Evolutionary conservation across 2,329 filamentous ascomycete species (phyloP).

Genomic region (Diplodia seriata): DNA sequence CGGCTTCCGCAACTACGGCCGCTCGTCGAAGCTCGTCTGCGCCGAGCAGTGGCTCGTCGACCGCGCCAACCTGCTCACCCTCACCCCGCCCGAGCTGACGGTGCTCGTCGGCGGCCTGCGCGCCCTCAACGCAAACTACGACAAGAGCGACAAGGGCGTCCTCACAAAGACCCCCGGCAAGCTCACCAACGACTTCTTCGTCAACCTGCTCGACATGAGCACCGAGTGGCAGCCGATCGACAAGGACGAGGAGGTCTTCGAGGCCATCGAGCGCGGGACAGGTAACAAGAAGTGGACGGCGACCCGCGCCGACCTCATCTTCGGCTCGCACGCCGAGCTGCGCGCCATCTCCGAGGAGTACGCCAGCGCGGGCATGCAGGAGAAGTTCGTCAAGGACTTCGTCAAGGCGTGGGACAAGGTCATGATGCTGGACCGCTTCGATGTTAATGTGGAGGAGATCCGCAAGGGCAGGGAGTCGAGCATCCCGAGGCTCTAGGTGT

Average conservation of each 20-base stretch:
- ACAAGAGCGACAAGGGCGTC: slow-evolving; percentile 71
- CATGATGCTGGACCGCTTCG: slow-evolving; percentile 75
- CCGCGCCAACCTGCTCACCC: slow-evolving; percentile 72
- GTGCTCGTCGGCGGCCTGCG: slow-evolving; percentile 76
- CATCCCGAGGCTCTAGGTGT: no score
- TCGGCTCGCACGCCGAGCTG: slow-evolving; percentile 77
- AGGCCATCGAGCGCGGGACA: slow-evolving; percentile 69
- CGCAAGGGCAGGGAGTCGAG: no score
- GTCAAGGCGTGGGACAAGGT: slow-evolving; percentile 76
- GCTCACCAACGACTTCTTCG: slow-evolving; percentile 82
- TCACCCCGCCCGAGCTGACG: slow-evolving; percentile 74
- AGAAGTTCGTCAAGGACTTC: slow-evolving; percentile 75
- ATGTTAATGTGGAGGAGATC: slow-evolving; percentile 43
- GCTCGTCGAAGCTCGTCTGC: slow-evolving; percentile 64
- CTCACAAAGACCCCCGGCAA: slow-evolving; percentile 72
- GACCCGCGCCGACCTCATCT: slow-evolving; percentile 72
- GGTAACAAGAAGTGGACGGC: slow-evolving; percentile 72
- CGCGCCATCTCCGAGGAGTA: slow-evolving; percentile 76
- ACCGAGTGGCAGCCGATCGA: slow-evolving; percentile 68
- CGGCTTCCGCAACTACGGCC: slow-evolving; percentile 81
- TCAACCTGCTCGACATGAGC: slow-evolving; percentile 74
- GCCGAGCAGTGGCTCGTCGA: slow-evolving; percentile 76
- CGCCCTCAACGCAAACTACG: slow-evolving; percentile 72
- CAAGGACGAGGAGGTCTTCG: slow-evolving; percentile 62
- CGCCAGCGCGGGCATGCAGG: slow-evolving; percentile 63